Base-by-base conservation (phyloP, 768 basidiomycete genomes). In the Mycena chlorophos region DNA sequence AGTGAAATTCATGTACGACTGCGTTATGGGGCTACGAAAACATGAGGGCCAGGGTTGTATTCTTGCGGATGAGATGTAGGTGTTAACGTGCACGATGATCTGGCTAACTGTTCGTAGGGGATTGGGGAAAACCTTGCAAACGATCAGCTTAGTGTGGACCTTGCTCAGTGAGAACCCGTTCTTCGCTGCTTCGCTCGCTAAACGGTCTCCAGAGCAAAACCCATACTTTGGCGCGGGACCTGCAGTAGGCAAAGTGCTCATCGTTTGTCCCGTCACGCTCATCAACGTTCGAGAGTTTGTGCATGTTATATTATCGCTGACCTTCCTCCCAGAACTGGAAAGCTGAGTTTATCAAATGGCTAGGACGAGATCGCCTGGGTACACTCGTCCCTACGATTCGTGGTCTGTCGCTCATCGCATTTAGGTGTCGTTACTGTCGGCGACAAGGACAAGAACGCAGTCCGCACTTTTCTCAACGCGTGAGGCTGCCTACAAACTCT, bases 111-210 rank as follows among this genome's bases (percentile, higher is more conserved):
- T 47, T 29, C 56, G 30, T 19, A 76, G 95, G 95, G 96, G 96
- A 48, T 82, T 99, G 48, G 97, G 97, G n/a, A 99, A 99, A 75
- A 97, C 94, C 1, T 72, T 94, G 6, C 91, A 92, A 85, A 95
- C 95, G 0, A 95, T 99, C 52, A 77, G 87, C n/a, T 79, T 99
- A 14, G 75, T 98, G 6, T 94, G 93, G 89, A 98, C 94, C 0
- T 74, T 99, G 10, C 79, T 99, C 19, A 91, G 94, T 94, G 20
- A 42, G 22, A 5, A 20, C 13, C n/a, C 66, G 65, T 86, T 72
- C 2, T 46, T 28, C 23, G 42, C 27, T 30, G 22, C 25, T 48
- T 31, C 45, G 34, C 14, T 26, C 42, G 10, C 25, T 30, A 10
- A n/a, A 37, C 45, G 49, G 23, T 39, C 55, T 16, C 40, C 63